Base-by-base conservation (phyloP, 352 stramenopile species). In the Phytopythium boreale region DNA sequence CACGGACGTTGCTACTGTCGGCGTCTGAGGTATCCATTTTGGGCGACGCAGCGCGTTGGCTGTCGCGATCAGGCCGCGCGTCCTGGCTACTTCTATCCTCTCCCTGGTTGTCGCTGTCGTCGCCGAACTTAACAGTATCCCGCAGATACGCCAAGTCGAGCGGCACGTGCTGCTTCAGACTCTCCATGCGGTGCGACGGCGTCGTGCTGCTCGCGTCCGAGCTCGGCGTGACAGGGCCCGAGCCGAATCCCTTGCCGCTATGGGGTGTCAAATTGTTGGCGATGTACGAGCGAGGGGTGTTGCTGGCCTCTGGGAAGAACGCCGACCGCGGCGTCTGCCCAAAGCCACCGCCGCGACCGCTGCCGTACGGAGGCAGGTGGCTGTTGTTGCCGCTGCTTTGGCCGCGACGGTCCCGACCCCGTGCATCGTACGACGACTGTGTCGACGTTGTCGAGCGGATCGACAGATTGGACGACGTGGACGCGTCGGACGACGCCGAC, bases 401-500 rank as follows among this genome's bases (percentile, higher is more conserved):
- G 17, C 50, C 51, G 46, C 62, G 68, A 34, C 47, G 64, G 43
- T 60, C 61, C 7, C 67, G 66, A 9, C 47, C 31, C 19, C 75
- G 78, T 0, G 68, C 76, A 62, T 89, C 80, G 19, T 76, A 67
- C 11, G 85, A 66, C 0, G 84, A 92, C 24, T 80, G 78, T 17
- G 80, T 82, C 11, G 84, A 92, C 34, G 84, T 71, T 7, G 84
- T 90, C 7, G 84, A 92, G 10, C 81, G 84, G 55, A 92, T 92
- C 17, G 86, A 94, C 24, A 92, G 63, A 63, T 92, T 92, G 24
- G 84, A 92, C 50, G 87, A 78, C 24, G 75, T 82, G 44, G 86
- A 94, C 4, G 82, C 76, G 52, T 81, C 86, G 5, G 86, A 94
- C 70, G 90, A 94, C 20, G 77, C 86, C 6, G 82, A 92, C 1